phyloP scores from a whole-genome alignment of 176 grass and related monocot species.

The Chrysopogon serrulatus region DNA sequence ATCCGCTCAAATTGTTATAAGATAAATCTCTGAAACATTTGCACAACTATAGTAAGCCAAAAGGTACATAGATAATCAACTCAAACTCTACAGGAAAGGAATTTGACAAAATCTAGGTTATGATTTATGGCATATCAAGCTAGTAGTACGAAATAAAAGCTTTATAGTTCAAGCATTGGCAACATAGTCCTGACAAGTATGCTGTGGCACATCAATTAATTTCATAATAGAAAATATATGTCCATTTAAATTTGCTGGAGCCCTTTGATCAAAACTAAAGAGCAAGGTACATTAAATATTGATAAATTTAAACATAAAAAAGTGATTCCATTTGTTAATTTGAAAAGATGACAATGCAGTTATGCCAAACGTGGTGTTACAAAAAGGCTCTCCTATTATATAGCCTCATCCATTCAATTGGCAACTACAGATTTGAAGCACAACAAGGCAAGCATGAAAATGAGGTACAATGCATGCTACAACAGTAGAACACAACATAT shows the following conservation, averaged over 20 bases:
- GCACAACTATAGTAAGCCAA: not conserved
- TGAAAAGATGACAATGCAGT: not conserved
- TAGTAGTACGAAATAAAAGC: not conserved
- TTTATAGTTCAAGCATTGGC: not conserved
- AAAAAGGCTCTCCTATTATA: not conserved
- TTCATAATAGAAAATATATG: not conserved
- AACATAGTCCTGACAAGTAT: not conserved
- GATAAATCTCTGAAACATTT: constrained; percentile 1
- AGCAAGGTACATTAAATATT: not conserved
- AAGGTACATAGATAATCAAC: not conserved
- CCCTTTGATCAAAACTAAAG: not conserved
- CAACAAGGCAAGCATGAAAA: not conserved
- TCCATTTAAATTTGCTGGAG: not conserved
- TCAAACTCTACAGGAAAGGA: not conserved
- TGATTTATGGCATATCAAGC: not conserved
- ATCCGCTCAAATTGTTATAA: not conserved
- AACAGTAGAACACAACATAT: not conserved
- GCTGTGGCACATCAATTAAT: not conserved
- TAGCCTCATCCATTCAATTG: not conserved
- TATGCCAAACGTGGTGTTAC: not conserved
- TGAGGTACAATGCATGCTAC: not conserved
- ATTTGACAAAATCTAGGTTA: too few relatives aligned
- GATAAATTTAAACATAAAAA: not conserved
- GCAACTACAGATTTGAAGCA: not conserved
- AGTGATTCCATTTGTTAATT: not conserved